A percentile compares a stretch with the other conserved stretches of the same genome.
These are phyloP conservation scores for Scenedesmus sp. DNA, from an alignment of 163 green algal species.

Conservation along the genomic window DNA sequence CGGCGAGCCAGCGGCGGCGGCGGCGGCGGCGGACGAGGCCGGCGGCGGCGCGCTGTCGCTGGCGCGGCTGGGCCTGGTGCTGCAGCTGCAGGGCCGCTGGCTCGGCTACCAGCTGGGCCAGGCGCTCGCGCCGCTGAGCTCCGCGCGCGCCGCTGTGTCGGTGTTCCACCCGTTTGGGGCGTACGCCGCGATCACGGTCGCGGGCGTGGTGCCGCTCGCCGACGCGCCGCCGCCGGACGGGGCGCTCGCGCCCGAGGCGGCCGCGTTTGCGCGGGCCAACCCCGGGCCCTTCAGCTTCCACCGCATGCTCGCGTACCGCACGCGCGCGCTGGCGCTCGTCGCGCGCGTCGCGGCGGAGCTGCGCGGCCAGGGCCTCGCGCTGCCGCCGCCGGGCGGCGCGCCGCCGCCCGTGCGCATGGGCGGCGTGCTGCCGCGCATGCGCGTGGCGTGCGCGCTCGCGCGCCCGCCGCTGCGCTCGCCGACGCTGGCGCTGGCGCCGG, in stretches of 20 bases:
- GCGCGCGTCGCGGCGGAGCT: not conserved
- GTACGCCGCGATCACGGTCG: slow-evolving; percentile 10
- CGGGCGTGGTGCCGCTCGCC: not conserved
- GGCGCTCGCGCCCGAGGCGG: not conserved
- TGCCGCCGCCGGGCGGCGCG: slow-evolving; percentile 12
- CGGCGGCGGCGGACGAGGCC: not conserved
- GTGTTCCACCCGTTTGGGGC: slow-evolving; percentile 38
- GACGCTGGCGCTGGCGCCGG: not conserved
- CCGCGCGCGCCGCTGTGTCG: slow-evolving; percentile 4
- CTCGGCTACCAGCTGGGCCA: slow-evolving; percentile 28
- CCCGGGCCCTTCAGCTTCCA: slow-evolving; percentile 37
- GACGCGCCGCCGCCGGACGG: not conserved
- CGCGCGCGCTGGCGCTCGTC: slow-evolving; percentile 15
- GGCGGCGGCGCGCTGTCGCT: not conserved
- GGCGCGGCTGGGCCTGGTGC: slow-evolving; percentile 11
- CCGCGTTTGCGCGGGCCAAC: slow-evolving; percentile 24
- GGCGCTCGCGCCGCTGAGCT: not conserved
- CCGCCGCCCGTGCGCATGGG: slow-evolving; percentile 1
- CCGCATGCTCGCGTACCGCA: slow-evolving; percentile 40
- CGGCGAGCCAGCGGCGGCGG: not conserved
- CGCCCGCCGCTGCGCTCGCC: slow-evolving; percentile 14
- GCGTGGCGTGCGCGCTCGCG: not conserved
- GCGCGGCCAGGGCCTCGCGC: slow-evolving; percentile 1
- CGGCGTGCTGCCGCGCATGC: not conserved
- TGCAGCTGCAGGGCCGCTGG: slow-evolving; percentile 40